phyloP scores from a whole-genome alignment of 148 eudicot genomes.

The Selenicereus undatus region DNA sequence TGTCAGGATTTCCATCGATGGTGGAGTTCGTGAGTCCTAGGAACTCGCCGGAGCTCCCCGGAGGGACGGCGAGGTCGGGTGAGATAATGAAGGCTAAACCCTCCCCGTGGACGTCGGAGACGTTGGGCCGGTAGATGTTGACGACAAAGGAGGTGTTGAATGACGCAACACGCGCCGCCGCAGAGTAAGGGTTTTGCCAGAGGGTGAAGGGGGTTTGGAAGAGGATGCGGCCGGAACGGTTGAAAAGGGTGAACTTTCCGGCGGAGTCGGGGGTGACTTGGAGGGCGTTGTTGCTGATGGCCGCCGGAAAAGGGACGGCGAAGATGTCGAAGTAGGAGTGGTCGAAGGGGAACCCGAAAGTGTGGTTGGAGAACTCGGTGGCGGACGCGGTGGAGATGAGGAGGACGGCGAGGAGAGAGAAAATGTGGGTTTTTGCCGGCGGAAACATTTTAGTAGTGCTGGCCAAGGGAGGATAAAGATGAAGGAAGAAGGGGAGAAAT shows the following conservation, averaged over 20 bases:
- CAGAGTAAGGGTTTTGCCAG: conserved; percentile 28
- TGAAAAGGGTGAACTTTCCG: conserved; percentile 22
- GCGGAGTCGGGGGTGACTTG: conserved; percentile 74
- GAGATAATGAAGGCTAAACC: conserved; percentile 65
- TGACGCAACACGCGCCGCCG: conserved; percentile 32
- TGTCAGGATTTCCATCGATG: conserved; percentile 33
- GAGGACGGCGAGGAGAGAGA: background rate
- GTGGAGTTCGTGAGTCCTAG: conserved; percentile 66
- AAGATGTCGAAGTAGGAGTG: conserved; percentile 20
- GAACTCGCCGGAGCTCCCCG: conserved; percentile 42
- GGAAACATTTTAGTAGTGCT: background rate
- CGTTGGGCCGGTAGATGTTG: conserved; percentile 34
- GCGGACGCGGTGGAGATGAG: conserved; percentile 3
- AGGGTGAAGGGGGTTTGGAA: conserved; percentile 31
- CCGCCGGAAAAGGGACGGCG: conserved; percentile 29
- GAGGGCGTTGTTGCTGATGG: conserved; percentile 53
- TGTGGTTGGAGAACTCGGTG: conserved; percentile 8
- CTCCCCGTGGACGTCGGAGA: conserved; percentile 38
- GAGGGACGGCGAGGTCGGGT: conserved; percentile 37
- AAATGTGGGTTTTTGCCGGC: background rate
- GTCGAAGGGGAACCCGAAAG: conserved; percentile 44
- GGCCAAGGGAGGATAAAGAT: background rate
- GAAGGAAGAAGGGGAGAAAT: background rate
- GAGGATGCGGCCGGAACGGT: conserved; percentile 51
- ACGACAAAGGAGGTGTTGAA: conserved; percentile 58